phyloP scores from a whole-genome alignment of 2,329 filamentous ascomycete genomes.

The Fusarium veterinarium region DNA sequence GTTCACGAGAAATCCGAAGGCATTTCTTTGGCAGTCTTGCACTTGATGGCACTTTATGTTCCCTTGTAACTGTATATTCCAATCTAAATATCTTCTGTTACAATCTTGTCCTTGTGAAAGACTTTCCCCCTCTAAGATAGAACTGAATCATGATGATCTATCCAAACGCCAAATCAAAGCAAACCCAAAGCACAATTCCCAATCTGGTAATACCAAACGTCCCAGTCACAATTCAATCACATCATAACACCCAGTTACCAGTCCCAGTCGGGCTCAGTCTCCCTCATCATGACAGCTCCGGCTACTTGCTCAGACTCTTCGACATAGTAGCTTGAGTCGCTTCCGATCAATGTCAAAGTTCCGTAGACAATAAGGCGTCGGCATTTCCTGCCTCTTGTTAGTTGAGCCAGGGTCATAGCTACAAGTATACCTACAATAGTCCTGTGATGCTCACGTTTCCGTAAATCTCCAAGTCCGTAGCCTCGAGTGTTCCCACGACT shows the following conservation, averaged over 20 bases:
- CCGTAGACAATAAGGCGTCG: conserved; percentile 58
- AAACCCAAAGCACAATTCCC: background rate
- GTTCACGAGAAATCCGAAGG: background rate
- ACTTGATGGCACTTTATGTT: background rate
- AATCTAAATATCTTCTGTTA: background rate
- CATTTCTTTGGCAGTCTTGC: background rate
- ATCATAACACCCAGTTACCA: conserved; percentile 32
- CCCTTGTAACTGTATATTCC: background rate
- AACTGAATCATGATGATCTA: background rate
- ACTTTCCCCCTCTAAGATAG: background rate
- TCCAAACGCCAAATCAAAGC: conserved; percentile 5
- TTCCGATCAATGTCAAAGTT: conserved; percentile 59
- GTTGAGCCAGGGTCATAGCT: conserved; percentile 2
- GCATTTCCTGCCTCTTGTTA: conserved; percentile 51
- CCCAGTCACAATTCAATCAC: background rate
- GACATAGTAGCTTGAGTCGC: conserved; percentile 56
- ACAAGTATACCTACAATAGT: conserved; percentile 50
- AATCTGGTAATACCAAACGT: background rate
- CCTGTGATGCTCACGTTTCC: conserved; percentile 59
- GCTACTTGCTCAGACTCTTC: conserved; percentile 57
- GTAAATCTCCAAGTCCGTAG: conserved; percentile 59
- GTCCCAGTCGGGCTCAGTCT: conserved; percentile 56
- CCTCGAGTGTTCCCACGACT: conserved; percentile 56
- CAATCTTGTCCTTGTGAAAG: background rate
- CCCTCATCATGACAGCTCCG: conserved; percentile 56